Evolutionary conservation across 2,329 filamentous ascomycete genomes (phyloP).

Genomic region (Penicillium sp.): DNA sequence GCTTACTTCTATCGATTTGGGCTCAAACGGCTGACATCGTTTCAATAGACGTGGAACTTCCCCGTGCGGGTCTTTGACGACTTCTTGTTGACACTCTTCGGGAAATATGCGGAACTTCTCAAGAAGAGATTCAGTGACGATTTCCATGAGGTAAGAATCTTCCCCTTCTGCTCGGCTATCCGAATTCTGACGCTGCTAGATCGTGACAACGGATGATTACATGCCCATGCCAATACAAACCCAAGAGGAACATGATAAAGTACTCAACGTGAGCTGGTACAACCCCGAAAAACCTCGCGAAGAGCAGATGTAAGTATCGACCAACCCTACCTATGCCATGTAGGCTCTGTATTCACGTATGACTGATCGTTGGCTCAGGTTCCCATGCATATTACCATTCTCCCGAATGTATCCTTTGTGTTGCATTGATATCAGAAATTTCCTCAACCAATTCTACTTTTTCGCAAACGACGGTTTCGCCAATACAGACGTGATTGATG

Average conservation of each 20-base stretch:
- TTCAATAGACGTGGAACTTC: constrained; percentile 77
- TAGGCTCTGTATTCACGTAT: neutral
- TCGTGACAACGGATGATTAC: constrained; percentile 90
- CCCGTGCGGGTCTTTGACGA: constrained; percentile 75
- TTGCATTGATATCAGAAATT: constrained; percentile 97
- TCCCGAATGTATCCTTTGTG: constrained; percentile 98
- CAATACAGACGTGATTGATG: constrained; percentile 83
- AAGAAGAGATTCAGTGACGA: constrained; percentile 91
- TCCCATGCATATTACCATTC: constrained; percentile 93
- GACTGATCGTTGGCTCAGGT: constrained; percentile 49
- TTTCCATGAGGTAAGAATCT: constrained; percentile 70
- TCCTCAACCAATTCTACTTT: constrained; percentile 96
- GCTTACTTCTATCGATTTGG: neutral
- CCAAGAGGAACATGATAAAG: constrained; percentile 87
- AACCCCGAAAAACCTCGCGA: constrained; percentile 73
- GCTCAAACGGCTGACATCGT: constrained; percentile 8
- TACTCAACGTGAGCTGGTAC: constrained; percentile 95
- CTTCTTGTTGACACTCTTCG: constrained; percentile 82
- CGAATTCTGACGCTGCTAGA: constrained; percentile 38
- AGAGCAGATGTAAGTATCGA: constrained; percentile 63
- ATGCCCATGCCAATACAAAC: constrained; percentile 99
- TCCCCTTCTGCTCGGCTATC: neutral
- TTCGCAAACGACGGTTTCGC: constrained; percentile 96
- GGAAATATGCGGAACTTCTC: constrained; percentile 87
- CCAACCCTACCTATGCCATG: neutral